Base-by-base conservation (phyloP, 73 alveolate species). In the Blepharisma japonicum region DNA sequence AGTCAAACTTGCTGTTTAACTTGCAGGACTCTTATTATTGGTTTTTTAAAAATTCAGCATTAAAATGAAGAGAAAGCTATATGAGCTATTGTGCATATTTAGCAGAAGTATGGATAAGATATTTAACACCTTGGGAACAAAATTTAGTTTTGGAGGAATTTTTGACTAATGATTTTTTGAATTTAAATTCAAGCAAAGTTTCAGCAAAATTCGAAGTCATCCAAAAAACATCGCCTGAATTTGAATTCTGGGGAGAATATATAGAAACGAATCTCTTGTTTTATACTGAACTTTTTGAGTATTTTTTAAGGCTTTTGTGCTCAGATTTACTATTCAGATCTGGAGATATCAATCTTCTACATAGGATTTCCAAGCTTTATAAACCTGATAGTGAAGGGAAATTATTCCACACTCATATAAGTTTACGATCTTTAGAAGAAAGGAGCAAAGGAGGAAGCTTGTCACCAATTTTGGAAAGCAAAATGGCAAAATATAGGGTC, bases 221-320 rank as follows among this genome's bases (percentile, higher is more conserved):
- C 42, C 42, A 32, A 32, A 32, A 32, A 32, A 32, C 42, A 3
- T 32, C 42, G 42, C 42, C 42, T 32, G 42, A 32, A 32, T 32
- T 32, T 32, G 18, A 61, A 9, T 61, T 61, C 47, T 61, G 74
- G 74, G 74, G 23, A 61, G 74, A 61, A 25, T 61, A 61, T 25
- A 61, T 61, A 14, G 38, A 18, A 18, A 61, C 14, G 2, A 20
- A n/a, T 39, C 11, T 61, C 0, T 39, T 18, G 2, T 25, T 61
- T 25, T 61, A 61, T 39, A 61, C 74, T 61, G 74, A 61, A 11
- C 14, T 14, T 25, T 61, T 61, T 25, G 74, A 39, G 46, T 39
- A 14, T 2, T 8, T 61, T 14, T n/a, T n/a, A 25, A 0, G 47
- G 5, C 47, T 61, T 14, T 9, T 61, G 39, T 61, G 74, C 47